Base-by-base conservation (phyloP, 345 rosid genomes). In the Eutrema heterophyllum region DNA sequence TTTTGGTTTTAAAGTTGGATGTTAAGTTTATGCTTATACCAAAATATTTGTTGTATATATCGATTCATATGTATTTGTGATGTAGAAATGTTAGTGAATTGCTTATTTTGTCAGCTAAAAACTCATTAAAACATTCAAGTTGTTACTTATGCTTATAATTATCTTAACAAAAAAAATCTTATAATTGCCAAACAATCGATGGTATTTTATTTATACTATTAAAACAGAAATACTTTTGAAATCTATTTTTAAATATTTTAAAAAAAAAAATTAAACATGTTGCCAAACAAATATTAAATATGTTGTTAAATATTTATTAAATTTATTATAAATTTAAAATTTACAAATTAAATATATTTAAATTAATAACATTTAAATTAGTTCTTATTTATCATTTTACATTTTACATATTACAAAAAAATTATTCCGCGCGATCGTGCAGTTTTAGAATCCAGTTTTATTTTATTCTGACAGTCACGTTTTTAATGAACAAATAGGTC, bases 1-100 rank as follows among this genome's bases (percentile, higher is more conserved):
- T 21, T 21, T 21, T 21, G 21, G 21, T 21, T 71, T 65, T n/a
- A 71, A 77, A 77, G 80, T 49, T 75, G 9, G 45, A n/a, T 46
- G 15, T 54, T 48, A 14, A 38, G 6, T 67, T 60, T 30, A 9
- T 56, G 6, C 67, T 59, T 59, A 26, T 72, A 41, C 53, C 53
- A 2, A 63, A 27, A 21, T 27, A 36, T 32, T 33, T 53, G 21
- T 40, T 9, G 2, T 10, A 26, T 41, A 41, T 54, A 15, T 54
- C 3, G 26, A 12, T 32, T 52, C 12, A 41, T 59, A 10, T 49
- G 12, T 41, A 7, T 54, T 44, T 64, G 64, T 54, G 26, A 73
- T 36, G 36, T 62, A 7, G 5, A 50, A 27, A 39, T 63, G 10
- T 32, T 26, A 16, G 0, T 26, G 38, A 9, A 5, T 49, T 40